These are phyloP conservation scores for Plasmodium vivax DNA, from an alignment of 169 alveolate genomes.

Conservation along the genomic window DNA sequence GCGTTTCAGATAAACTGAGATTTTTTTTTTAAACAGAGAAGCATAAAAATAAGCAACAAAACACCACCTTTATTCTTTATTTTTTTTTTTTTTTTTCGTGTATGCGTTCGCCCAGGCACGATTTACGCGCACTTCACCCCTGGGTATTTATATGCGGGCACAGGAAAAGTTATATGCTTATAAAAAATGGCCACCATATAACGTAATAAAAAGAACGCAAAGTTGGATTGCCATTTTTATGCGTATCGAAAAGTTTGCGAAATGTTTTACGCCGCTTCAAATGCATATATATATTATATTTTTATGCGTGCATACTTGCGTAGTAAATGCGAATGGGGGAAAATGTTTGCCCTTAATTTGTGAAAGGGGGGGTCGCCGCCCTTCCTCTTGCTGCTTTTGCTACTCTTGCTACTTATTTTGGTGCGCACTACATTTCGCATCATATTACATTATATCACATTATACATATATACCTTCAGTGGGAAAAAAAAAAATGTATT, in stretches of 20 bases:
- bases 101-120: background rate
- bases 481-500: background rate
- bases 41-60: background rate
- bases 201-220: background rate
- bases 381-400: background rate
- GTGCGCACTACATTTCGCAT: background rate
- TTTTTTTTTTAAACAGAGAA: background rate
- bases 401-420: background rate
- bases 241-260: background rate
- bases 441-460: too few relatives aligned
- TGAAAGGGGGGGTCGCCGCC: background rate
- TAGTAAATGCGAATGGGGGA: background rate
- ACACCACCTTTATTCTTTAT: background rate
- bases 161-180: background rate
- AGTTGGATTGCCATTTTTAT: background rate
- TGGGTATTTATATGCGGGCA: background rate
- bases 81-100: background rate
- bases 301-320: background rate
- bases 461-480: background rate
- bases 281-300: background rate
- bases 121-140: background rate
- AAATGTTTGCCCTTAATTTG: background rate
- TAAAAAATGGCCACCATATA: background rate
- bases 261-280: background rate
- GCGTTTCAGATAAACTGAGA: background rate